Base-by-base conservation (phyloP, 345 rosid species). In the Populus nigra region DNA sequence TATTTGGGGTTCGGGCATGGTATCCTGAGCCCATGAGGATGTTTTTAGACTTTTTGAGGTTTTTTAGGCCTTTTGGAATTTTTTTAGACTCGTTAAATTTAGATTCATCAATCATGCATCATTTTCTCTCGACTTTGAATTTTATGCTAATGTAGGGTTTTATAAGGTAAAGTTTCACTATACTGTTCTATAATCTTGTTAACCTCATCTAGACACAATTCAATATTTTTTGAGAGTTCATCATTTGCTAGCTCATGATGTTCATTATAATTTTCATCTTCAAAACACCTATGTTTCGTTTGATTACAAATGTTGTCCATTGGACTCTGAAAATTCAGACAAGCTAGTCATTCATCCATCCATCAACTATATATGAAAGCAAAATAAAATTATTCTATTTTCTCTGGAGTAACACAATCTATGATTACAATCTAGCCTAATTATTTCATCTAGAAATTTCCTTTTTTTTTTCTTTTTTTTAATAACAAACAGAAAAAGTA, bases 61-160 rank as follows among this genome's bases (percentile, higher is more conserved):
- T 29, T 29, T 29, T 29, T 29, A 29, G 31, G 2, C 1, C 2
- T 29, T 29, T 29, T 29, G 1, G 31, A 2, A 1, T 2, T 29
- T 29, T 29, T 29, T 29, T 29, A 29, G 1, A 1, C 31, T 0
- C 0, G 31, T 31, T 31, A 31, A 31, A 31, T 31, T 31, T 31
- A 31, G 33, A 31, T 31, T 31, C 33, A 31, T 31, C 2, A 31
- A 31, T 31, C 33, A 31, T 31, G 33, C 3, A 31, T 31, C 89
- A 41, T 84, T 85, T 39, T 88, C 89, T 75, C 88, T 84, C 15
- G 88, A 84, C 57, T 83, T 72, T 31, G 75, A 88, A 88, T 76
- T 86, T 81, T 89, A 85, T 84, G 59, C 87, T 87, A 39, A 80
- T 72, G 33, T 65, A 78, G 1, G 88, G 89, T 27, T 88, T 87